These are phyloP conservation scores for Hemileccinum rubropunctum DNA, from an alignment of 768 basidiomycete species.

Conservation along the genomic window DNA sequence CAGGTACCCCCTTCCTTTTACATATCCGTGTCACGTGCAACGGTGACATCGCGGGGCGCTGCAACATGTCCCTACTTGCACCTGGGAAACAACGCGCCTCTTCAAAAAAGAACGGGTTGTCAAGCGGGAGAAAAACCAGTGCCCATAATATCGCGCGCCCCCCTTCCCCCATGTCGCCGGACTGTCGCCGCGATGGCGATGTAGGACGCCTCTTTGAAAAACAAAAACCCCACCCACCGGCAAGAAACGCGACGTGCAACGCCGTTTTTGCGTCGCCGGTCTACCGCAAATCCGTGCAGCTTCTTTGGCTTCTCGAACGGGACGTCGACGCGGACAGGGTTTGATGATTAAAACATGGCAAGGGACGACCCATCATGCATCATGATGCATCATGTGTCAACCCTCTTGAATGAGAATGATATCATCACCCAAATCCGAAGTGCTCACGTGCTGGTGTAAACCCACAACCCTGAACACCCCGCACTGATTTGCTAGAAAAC, in stretches of 20 bases:
- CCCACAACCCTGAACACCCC: slow-evolving; percentile 3
- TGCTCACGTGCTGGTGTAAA: not conserved
- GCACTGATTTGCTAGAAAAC: not conserved
- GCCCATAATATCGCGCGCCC: too few relatives aligned
- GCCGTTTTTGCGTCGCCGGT: too few relatives aligned
- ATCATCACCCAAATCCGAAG: not conserved
- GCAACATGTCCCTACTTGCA: too few relatives aligned
- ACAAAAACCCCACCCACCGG: too few relatives aligned
- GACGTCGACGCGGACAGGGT: not conserved
- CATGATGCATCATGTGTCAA: too few relatives aligned
- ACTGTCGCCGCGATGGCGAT: not conserved
- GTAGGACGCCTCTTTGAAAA: too few relatives aligned
- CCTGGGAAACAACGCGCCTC: too few relatives aligned
- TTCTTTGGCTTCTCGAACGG: not conserved
- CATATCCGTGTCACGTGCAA: not conserved
- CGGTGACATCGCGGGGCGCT: not conserved
- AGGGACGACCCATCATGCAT: too few relatives aligned
- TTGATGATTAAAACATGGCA: not conserved
- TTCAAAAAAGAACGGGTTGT: too few relatives aligned
- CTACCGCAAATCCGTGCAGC: not conserved
- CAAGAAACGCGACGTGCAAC: too few relatives aligned
- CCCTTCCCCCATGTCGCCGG: not conserved
- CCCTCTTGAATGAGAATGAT: not conserved
- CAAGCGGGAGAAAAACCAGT: too few relatives aligned
- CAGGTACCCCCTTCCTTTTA: not conserved